A percentile compares a stretch with the other conserved stretches of the same genome.
Evolutionary conservation across 805 yeast genomes (phyloP).

Genomic region (Danielozyma ontarioensis): DNA sequence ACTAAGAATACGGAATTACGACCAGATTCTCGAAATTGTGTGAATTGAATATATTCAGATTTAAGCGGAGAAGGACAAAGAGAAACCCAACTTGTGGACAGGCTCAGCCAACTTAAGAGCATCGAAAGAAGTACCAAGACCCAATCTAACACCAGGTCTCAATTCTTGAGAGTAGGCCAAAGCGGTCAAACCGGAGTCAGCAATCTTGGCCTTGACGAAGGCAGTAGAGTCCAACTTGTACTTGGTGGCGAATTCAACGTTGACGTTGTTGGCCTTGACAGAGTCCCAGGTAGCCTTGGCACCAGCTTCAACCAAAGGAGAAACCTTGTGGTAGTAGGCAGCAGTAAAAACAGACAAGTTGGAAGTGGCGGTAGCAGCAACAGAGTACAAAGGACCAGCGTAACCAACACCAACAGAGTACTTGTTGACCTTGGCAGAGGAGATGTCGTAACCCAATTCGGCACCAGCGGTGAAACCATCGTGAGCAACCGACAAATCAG

Average conservation of each 20-base stretch:
- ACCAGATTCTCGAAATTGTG: no score
- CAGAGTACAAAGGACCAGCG: conserved; percentile 81
- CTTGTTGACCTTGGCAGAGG: conserved; percentile 87
- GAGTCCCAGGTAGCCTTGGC: conserved; percentile 97
- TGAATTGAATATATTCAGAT: not conserved
- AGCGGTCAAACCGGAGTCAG: conserved; percentile 93
- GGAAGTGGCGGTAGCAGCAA: conserved; percentile 78
- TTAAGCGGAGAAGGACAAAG: conserved; percentile 89
- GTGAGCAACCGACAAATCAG: conserved; percentile 92
- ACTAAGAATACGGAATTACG: no score
- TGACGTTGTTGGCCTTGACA: conserved; percentile 73
- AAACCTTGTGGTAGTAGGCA: conserved; percentile 94
- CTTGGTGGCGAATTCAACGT: conserved; percentile 94
- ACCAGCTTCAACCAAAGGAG: conserved; percentile 91
- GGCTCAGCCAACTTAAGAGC: conserved; percentile 93
- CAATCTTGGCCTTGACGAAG: conserved; percentile 93
- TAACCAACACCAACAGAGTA: conserved; percentile 93
- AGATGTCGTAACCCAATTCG: conserved; percentile 93
- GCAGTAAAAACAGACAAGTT: conserved; percentile 88
- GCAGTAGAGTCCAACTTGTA: conserved; percentile 83
- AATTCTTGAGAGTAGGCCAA: conserved; percentile 90
- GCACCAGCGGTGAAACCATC: conserved; percentile 97
- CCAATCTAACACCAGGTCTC: conserved; percentile 94
- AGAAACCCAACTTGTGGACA: conserved; percentile 96
- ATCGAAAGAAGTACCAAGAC: conserved; percentile 95